Evolutionary conservation across 208 protist genomes (phyloP).

Genomic region (Leishmania arabica): DNA sequence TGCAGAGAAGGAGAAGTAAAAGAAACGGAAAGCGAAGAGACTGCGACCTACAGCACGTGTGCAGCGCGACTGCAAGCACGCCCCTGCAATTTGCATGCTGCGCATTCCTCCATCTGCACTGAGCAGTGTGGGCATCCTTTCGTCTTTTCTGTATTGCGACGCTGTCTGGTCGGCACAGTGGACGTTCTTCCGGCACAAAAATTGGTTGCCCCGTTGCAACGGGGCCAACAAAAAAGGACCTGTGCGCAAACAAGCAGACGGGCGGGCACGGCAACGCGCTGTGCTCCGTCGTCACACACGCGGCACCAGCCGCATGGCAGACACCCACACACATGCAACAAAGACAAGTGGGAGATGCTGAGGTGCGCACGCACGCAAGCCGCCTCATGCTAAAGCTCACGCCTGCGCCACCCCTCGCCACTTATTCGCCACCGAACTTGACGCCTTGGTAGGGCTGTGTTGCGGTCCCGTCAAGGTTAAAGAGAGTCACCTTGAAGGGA

Average conservation of each 20-base stretch:
- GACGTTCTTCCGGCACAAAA: background rate
- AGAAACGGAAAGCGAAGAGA: background rate
- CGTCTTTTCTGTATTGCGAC: background rate
- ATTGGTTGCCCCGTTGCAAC: background rate
- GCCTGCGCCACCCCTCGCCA: background rate
- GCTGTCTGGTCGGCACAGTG: background rate
- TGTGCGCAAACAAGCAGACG: background rate
- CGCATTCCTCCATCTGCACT: background rate
- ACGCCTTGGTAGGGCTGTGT: constrained; percentile 85
- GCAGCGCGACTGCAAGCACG: background rate
- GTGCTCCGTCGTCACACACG: background rate
- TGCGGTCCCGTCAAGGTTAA: constrained; percentile 83
- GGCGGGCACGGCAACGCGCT: background rate
- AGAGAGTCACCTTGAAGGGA: constrained; percentile 85
- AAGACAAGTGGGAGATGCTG: background rate
- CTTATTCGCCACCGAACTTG: constrained; percentile 80
- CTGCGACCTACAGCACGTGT: background rate
- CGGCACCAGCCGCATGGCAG: background rate
- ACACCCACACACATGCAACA: background rate
- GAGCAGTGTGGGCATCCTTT: background rate
- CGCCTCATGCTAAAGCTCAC: background rate
- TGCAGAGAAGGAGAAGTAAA: background rate
- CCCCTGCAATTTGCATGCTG: background rate
- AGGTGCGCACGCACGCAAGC: background rate
- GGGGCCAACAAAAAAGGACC: background rate